Conservation (phyloP, 2,329 filamentous ascomycete species). For the Zasmidium citrigriseum region DNA sequence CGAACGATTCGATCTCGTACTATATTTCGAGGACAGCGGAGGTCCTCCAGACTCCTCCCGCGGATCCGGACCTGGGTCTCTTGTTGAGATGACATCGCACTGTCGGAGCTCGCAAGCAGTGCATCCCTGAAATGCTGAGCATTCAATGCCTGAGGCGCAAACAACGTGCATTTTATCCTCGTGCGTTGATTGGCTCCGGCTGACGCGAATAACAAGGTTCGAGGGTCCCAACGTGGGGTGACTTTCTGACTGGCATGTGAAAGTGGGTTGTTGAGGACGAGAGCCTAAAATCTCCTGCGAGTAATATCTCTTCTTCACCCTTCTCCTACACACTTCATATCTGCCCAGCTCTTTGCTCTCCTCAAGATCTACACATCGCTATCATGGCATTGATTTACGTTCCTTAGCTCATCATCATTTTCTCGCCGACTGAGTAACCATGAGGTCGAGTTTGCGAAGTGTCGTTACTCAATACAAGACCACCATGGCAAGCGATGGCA, state of each 20-base stretch:
- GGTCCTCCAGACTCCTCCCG: no score
- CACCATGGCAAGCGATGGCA: neutral
- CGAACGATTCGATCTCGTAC: no score
- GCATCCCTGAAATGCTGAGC: no score
- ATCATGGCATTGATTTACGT: neutral
- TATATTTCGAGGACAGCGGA: no score
- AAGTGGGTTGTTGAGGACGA: neutral
- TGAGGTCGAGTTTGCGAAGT: neutral
- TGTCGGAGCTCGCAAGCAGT: no score
- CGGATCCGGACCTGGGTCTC: no score
- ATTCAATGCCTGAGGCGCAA: neutral
- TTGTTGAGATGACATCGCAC: no score
- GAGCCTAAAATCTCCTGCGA: neutral
- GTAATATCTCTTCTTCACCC: neutral
- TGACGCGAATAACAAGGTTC: neutral
- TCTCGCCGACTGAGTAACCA: neutral
- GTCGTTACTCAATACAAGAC: neutral
- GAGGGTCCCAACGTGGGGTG: neutral
- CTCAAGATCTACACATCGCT: neutral
- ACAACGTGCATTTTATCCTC: neutral
- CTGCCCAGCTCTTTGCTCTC: neutral
- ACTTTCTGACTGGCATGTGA: neutral
- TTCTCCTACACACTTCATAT: neutral
- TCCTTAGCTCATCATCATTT: neutral
- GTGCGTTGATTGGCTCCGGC: neutral